phyloP scores from a whole-genome alignment of 2,329 filamentous ascomycete genomes.

The Aspergillus sp. region DNA sequence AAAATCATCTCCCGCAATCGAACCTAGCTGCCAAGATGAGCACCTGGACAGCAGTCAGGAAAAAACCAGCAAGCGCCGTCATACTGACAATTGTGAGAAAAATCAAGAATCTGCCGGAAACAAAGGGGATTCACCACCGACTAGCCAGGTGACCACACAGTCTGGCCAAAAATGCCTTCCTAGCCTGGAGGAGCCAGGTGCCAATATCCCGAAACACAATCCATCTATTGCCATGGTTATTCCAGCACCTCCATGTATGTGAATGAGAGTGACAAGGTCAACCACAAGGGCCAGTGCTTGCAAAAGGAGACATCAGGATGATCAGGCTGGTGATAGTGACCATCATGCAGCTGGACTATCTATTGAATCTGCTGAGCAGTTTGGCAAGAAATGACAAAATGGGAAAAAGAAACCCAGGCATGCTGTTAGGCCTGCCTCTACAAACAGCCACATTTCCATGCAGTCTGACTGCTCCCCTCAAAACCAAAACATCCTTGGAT shows the following conservation, averaged over 20 bases:
- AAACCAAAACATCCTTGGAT: constrained; percentile 1
- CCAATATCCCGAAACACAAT: background rate
- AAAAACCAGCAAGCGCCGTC: background rate
- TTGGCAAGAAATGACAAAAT: background rate
- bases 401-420: background rate
- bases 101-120: background rate
- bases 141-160: background rate
- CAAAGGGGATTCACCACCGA: background rate
- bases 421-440: background rate
- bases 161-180: background rate
- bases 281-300: constrained; percentile 4
- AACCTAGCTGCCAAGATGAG: background rate
- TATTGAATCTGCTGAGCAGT: background rate
- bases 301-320: constrained; percentile 13
- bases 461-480: background rate
- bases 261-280: background rate
- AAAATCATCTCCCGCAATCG: background rate
- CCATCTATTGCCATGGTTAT: background rate
- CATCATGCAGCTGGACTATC: background rate
- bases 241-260: background rate
- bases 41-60: background rate
- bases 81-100: background rate
- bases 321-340: background rate
- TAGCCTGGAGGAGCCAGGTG: background rate
- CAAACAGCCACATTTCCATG: background rate